phyloP scores from a whole-genome alignment of 176 grass and related monocot species.

The Oryza coarctata region DNA sequence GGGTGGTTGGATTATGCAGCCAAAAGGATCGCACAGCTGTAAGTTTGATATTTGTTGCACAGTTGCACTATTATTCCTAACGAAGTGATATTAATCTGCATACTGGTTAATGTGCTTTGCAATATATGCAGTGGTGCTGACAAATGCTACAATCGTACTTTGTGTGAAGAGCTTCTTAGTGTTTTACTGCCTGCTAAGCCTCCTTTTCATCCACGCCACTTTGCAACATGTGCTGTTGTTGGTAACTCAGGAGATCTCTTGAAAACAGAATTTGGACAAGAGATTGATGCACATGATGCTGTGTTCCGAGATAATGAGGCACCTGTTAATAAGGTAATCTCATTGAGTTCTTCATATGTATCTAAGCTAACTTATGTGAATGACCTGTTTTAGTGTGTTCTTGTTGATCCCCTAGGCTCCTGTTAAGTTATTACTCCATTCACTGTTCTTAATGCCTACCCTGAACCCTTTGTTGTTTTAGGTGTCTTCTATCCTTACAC shows the following conservation, averaged over 20 bases:
- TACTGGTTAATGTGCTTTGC: slow-evolving; percentile 12
- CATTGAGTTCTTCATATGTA: slow-evolving; percentile 17
- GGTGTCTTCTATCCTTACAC: background rate
- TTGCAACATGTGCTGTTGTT: slow-evolving; percentile 87
- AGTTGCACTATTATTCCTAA: background rate
- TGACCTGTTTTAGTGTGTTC: background rate
- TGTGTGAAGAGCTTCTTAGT: slow-evolving; percentile 91
- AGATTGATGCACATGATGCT: slow-evolving; percentile 95
- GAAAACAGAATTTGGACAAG: slow-evolving; percentile 93
- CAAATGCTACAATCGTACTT: slow-evolving; percentile 91
- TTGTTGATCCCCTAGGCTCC: background rate
- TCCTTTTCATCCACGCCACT: slow-evolving; percentile 92
- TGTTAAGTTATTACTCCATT: background rate
- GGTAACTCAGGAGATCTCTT: slow-evolving; percentile 97
- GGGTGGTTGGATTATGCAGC: slow-evolving; percentile 93
- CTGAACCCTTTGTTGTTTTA: background rate
- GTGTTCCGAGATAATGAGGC: slow-evolving; percentile 97
- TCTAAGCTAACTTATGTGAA: background rate
- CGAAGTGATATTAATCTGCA: background rate
- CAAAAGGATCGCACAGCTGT: slow-evolving; percentile 96
- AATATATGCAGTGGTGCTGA: slow-evolving; percentile 64
- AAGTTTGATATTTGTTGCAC: slow-evolving; percentile 37
- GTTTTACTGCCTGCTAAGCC: slow-evolving; percentile 82
- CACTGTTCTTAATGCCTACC: slow-evolving; percentile 3
- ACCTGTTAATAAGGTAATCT: slow-evolving; percentile 85